Conservation (phyloP, 768 basidiomycete species). For the Sporobolomyces roseus region DNA sequence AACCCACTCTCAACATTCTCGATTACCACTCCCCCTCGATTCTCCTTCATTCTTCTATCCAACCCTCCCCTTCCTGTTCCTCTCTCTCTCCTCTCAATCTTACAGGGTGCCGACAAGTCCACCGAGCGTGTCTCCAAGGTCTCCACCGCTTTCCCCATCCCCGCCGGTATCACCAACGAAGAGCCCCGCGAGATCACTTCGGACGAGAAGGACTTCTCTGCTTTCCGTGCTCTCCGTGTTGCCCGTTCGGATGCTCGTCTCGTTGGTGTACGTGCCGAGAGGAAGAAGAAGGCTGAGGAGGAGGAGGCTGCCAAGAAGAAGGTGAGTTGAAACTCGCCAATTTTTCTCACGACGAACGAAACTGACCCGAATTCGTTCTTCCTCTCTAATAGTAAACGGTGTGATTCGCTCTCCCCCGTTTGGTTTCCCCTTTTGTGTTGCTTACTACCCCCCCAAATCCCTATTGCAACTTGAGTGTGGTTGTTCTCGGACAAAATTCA, state of each 20-base stretch:
- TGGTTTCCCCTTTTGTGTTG: slow-evolving; percentile 1
- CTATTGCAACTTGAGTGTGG: not conserved
- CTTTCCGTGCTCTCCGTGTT: slow-evolving; percentile 80
- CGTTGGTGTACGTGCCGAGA: slow-evolving; percentile 81
- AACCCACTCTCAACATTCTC: not conserved
- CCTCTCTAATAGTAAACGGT: slow-evolving; percentile 6
- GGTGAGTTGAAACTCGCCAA: slow-evolving; percentile 5
- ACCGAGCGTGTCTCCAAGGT: slow-evolving; percentile 65
- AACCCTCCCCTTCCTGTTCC: not conserved
- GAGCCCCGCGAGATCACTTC: slow-evolving; percentile 85
- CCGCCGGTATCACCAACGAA: slow-evolving; percentile 66
- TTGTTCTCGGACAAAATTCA: not conserved
- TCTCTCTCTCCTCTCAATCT: not conserved
- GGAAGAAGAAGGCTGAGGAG: slow-evolving; percentile 83
- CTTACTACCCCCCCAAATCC: slow-evolving; percentile 6
- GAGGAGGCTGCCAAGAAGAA: slow-evolving; percentile 60
- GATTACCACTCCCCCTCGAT: not conserved
- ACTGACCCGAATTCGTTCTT: not conserved
- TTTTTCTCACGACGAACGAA: not conserved
- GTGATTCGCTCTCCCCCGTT: slow-evolving; percentile 12
- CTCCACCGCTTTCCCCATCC: slow-evolving; percentile 59
- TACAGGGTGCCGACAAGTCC: slow-evolving; percentile 74
- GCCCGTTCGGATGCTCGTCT: slow-evolving; percentile 76
- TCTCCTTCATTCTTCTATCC: not conserved
- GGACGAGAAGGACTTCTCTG: slow-evolving; percentile 78